phyloP scores from a whole-genome alignment of 371 early-diverging fungal species.

The Chytridium lagenaria region DNA sequence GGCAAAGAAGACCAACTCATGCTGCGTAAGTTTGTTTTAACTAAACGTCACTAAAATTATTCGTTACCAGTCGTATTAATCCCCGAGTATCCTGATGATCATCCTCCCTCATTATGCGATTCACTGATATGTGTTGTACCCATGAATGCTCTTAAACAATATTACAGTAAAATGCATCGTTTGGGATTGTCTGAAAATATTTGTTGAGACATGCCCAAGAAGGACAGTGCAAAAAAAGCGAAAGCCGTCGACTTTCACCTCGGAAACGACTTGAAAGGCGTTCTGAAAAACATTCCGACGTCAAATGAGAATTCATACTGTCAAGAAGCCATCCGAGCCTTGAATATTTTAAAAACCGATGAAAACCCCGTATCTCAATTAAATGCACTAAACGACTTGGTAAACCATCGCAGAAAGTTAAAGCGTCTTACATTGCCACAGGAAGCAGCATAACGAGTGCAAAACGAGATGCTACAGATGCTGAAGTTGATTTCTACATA shows the following conservation, averaged over 20 bases:
- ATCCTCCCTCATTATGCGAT: no score
- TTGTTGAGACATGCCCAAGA: not conserved
- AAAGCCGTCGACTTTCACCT: not conserved
- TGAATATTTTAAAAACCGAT: not conserved
- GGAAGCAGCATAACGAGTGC: not conserved
- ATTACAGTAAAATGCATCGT: no score
- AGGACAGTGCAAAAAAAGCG: not conserved
- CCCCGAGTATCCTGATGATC: not conserved
- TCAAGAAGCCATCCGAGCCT: not conserved
- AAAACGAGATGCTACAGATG: not conserved
- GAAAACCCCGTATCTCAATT: not conserved
- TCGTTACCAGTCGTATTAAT: constrained; percentile 7
- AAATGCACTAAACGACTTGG: not conserved
- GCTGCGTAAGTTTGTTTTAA: constrained; percentile 64
- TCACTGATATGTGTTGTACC: no score
- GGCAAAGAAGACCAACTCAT: constrained; percentile 96
- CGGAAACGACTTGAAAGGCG: not conserved
- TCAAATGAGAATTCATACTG: not conserved
- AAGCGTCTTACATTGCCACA: no score
- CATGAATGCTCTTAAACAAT: no score
- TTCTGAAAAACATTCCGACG: not conserved
- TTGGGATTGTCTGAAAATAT: no score
- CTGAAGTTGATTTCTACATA: not conserved
- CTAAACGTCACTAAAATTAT: not conserved
- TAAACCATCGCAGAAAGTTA: not conserved